These are phyloP conservation scores for Psilocybe cubensis DNA, from an alignment of 768 basidiomycete species.

Conservation along the genomic window DNA sequence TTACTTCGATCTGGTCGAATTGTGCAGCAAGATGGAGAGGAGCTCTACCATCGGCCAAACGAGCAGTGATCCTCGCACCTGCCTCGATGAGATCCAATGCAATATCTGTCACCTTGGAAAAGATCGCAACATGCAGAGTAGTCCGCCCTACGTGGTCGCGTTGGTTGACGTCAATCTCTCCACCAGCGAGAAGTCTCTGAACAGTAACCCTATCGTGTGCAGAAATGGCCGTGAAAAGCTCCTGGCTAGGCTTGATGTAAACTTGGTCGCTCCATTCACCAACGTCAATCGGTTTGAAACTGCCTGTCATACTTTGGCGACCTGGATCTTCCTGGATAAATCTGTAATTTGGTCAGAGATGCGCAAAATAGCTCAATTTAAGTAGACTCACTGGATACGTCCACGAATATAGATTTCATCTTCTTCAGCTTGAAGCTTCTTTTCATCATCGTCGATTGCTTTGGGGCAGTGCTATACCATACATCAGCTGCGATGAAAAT, in stretches of 20 bases:
- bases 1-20: conserved; percentile 41
- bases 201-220: conserved; percentile 45
- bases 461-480: conserved; percentile 52
- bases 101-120: conserved; percentile 47
- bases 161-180: conserved; percentile 46
- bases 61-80: conserved; percentile 56
- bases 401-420: conserved; percentile 58
- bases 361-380: not conserved
- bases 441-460: conserved; percentile 59
- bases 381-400: conserved; percentile 45
- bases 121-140: conserved; percentile 57
- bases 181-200: conserved; percentile 37
- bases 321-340: conserved; percentile 66
- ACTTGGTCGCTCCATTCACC: conserved; percentile 69
- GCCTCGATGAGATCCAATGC: conserved; percentile 56
- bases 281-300: conserved; percentile 69
- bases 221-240: conserved; percentile 61
- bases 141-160: conserved; percentile 69
- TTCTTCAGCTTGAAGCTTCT: conserved; percentile 52
- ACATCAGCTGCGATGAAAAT: not conserved
- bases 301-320: conserved; percentile 62
- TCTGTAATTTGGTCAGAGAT: conserved; percentile 28
- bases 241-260: conserved; percentile 57
- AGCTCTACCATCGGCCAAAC: conserved; percentile 59
- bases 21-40: conserved; percentile 62